Evolutionary conservation across 2,329 filamentous ascomycete genomes (phyloP).

Genomic region (Leptodontidium sp.): DNA sequence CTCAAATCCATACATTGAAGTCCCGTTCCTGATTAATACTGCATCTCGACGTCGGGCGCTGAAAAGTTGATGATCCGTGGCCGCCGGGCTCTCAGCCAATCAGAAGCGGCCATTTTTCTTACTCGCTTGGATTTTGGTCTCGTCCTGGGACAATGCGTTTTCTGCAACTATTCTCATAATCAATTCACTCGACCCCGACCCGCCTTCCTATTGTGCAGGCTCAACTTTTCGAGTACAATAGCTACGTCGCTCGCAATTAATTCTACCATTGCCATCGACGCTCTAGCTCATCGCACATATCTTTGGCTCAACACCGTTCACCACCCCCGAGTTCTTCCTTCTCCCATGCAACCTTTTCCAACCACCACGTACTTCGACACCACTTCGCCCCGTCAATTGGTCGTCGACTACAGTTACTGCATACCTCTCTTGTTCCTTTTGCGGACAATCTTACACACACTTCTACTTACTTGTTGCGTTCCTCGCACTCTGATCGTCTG

Average conservation of each 20-base stretch:
- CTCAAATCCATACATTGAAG: not conserved
- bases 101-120: conserved; percentile 7
- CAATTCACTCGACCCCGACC: conserved; percentile 21
- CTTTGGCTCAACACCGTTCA: conserved; percentile 5
- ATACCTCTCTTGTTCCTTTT: conserved; percentile 9
- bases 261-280: not conserved
- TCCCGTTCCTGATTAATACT: not conserved
- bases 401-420: conserved; percentile 11
- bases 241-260: conserved; percentile 12
- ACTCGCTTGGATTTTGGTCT: conserved; percentile 25
- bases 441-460: conserved; percentile 3
- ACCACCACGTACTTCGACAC: conserved; percentile 15
- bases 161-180: conserved; percentile 21
- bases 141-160: conserved; percentile 19
- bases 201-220: conserved; percentile 11
- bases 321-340: conserved; percentile 4
- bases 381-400: conserved; percentile 11
- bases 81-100: conserved; percentile 15
- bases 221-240: conserved; percentile 6
- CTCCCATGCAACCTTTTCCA: conserved; percentile 19
- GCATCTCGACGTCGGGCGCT: not conserved
- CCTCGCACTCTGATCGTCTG: conserved; percentile 9
- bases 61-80: conserved; percentile 18
- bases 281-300: conserved; percentile 7
- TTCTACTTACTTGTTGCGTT: conserved; percentile 6